These are phyloP conservation scores for Acrocalymma vagum DNA, from an alignment of 2,329 filamentous ascomycete species.

Conservation along the genomic window DNA sequence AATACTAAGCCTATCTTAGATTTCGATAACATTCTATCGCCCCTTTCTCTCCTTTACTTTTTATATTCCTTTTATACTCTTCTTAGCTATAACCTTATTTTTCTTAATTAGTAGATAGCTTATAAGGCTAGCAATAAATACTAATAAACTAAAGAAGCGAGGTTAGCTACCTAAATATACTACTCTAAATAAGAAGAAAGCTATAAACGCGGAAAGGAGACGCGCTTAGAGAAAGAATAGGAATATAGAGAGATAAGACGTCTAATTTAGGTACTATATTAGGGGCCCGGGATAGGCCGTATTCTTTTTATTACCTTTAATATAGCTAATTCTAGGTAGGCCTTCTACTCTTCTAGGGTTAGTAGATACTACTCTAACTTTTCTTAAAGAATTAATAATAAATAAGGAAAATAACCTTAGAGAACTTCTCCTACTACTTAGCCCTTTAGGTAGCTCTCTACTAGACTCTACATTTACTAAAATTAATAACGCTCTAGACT, in stretches of 20 bases:
- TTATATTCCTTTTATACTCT: too few species aligned
- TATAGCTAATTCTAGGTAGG: background rate
- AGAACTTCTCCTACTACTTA: background rate
- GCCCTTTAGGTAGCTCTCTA: background rate
- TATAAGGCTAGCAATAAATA: background rate
- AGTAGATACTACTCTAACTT: slow-evolving; percentile 1
- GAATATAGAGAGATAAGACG: background rate
- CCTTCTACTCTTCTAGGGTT: background rate
- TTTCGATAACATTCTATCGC: too few species aligned
- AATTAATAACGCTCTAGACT: slow-evolving; percentile 1
- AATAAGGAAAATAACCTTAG: background rate
- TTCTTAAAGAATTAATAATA: background rate
- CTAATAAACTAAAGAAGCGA: background rate
- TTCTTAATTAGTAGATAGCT: too few species aligned
- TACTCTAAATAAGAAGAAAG: slow-evolving; percentile 3
- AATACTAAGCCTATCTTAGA: too few species aligned
- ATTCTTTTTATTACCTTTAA: slow-evolving; percentile 1
- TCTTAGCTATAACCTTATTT: too few species aligned
- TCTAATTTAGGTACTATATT: background rate
- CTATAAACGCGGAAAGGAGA: slow-evolving; percentile 1
- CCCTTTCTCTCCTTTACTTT: too few species aligned
- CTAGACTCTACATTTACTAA: slow-evolving; percentile 1
- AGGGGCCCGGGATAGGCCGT: background rate
- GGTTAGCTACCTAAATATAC: background rate
- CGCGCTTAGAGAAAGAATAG: background rate